phyloP scores from a whole-genome alignment of 2,329 filamentous ascomycete species.

The Colletotrichum orbiculare region DNA sequence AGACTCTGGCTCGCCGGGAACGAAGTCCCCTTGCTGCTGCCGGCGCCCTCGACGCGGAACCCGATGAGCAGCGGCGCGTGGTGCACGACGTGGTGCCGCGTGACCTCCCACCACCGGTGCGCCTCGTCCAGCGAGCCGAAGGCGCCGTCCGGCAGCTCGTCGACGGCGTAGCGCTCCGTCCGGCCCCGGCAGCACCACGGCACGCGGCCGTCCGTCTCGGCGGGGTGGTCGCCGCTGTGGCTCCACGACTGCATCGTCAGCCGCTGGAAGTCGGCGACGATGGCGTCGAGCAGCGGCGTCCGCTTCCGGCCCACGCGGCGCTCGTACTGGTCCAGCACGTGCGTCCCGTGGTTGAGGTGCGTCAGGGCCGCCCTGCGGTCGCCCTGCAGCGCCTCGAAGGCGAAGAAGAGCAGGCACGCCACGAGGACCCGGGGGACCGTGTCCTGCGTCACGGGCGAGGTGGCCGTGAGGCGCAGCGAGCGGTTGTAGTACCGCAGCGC shows the following conservation, averaged over 20 bases:
- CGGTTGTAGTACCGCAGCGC: constrained; percentile 27
- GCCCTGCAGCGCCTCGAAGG: constrained; percentile 53
- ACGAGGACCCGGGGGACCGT: constrained; percentile 39
- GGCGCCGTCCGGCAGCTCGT: constrained; percentile 20
- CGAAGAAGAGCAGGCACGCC: constrained; percentile 54
- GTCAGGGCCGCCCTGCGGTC: constrained; percentile 53
- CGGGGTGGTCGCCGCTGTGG: constrained; percentile 21
- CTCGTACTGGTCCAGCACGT: constrained; percentile 21
- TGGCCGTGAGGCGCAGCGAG: constrained; percentile 13
- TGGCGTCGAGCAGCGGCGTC: constrained; percentile 13
- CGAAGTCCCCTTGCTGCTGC: constrained; percentile 1
- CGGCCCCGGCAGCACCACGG: constrained; percentile 31
- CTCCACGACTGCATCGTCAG: constrained; percentile 34
- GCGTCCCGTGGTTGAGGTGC: constrained; percentile 49
- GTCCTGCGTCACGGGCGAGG: constrained; percentile 9
- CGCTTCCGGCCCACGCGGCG: neutral
- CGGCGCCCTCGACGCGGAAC: constrained; percentile 24
- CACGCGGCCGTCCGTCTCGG: constrained; percentile 4
- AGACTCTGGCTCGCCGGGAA: constrained; percentile 9
- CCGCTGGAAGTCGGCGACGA: constrained; percentile 26
- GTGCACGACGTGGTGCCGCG: constrained; percentile 26
- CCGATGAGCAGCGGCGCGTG: constrained; percentile 24
- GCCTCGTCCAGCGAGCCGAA: constrained; percentile 26
- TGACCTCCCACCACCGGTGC: constrained; percentile 31
- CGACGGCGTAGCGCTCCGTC: constrained; percentile 20